A percentile compares a stretch with the other conserved stretches of the same genome.
Evolutionary conservation across 345 rosid species (phyloP).

Genomic region (Eucalyptus camaldulensis): DNA sequence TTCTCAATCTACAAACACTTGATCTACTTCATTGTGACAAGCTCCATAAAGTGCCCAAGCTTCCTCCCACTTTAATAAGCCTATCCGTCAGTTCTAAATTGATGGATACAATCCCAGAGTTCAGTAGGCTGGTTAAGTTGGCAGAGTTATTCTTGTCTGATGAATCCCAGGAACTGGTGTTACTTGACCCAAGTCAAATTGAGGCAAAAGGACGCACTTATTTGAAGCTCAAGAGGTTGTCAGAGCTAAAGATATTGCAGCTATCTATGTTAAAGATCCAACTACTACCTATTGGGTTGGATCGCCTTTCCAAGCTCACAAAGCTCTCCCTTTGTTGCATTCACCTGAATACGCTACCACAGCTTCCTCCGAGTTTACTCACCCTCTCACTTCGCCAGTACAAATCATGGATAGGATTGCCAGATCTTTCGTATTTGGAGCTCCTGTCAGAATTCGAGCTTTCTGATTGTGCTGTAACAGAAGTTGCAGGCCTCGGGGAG

Average conservation of each 20-base stretch:
- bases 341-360: not conserved
- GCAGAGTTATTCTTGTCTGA: not conserved
- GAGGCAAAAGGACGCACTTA: rapidly evolving
- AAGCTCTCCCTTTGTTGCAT: not conserved
- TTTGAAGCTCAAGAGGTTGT: rapidly evolving
- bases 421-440: not conserved
- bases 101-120: not conserved
- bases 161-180: not conserved
- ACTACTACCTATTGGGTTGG: not conserved
- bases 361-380: not conserved
- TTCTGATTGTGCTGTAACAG: not conserved
- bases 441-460: not conserved
- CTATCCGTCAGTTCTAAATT: not conserved
- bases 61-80: not conserved
- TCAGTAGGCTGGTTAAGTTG: not conserved
- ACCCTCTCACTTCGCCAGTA: not conserved
- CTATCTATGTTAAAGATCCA: not conserved
- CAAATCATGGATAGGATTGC: rapidly evolving
- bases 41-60: not conserved
- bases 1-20: not conserved
- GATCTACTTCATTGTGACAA: not conserved
- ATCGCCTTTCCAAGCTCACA: not conserved
- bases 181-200: not conserved
- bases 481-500: not conserved
- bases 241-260: not conserved